phyloP scores from a whole-genome alignment of 768 basidiomycete genomes.

The Auriculariales sp. region DNA sequence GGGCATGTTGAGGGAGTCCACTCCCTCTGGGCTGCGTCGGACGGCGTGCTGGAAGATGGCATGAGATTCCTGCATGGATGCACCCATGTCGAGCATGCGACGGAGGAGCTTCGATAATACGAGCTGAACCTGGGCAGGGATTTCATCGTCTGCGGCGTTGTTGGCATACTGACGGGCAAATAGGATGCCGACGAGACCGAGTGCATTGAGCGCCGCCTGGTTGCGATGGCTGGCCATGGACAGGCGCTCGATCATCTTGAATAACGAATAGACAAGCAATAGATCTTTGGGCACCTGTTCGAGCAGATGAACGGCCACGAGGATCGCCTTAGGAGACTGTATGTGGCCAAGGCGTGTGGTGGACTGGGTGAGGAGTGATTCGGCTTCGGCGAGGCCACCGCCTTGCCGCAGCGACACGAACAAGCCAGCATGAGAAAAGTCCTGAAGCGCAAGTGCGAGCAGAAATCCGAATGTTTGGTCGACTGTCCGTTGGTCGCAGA shows the following conservation, averaged over 20 bases:
- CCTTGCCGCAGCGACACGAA: slow-evolving; percentile 31
- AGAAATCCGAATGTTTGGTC: slow-evolving; percentile 52
- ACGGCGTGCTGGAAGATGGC: slow-evolving; percentile 36
- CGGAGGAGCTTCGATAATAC: slow-evolving; percentile 47
- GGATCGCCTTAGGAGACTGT: slow-evolving; percentile 42
- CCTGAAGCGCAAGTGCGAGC: slow-evolving; percentile 48
- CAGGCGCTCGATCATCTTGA: slow-evolving; percentile 50
- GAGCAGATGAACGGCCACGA: slow-evolving; percentile 40
- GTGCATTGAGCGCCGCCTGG: slow-evolving; percentile 46
- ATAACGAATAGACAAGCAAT: slow-evolving; percentile 35
- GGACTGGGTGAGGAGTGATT: slow-evolving; percentile 23
- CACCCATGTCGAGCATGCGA: slow-evolving; percentile 62
- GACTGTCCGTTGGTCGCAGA: slow-evolving; percentile 29
- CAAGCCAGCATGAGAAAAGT: slow-evolving; percentile 41
- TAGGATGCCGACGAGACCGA: slow-evolving; percentile 39
- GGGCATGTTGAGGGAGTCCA: background rate
- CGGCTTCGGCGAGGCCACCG: background rate
- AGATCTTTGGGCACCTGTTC: slow-evolving; percentile 17
- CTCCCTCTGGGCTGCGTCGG: background rate
- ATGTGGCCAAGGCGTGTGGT: slow-evolving; percentile 31
- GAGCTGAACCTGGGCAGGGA: slow-evolving; percentile 5
- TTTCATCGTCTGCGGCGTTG: background rate
- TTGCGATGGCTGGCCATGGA: slow-evolving; percentile 51
- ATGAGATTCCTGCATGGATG: slow-evolving; percentile 48
- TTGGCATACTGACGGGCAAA: slow-evolving; percentile 29